Evolutionary conservation across 768 basidiomycete species (phyloP).

Genomic region (Termitomyces sp.): DNA sequence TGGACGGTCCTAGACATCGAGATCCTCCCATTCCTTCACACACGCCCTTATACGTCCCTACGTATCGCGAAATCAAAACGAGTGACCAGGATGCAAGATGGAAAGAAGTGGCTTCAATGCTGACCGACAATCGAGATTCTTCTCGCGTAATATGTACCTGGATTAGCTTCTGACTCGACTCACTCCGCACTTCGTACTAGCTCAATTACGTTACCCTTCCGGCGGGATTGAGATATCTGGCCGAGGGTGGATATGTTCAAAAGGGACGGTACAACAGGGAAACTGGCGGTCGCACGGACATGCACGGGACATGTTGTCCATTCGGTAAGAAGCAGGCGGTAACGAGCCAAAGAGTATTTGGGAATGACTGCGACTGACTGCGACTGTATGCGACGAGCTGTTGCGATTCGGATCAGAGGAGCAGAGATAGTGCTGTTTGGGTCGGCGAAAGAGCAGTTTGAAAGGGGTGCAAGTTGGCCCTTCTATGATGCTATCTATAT

Average conservation of each 20-base stretch:
- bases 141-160: background rate
- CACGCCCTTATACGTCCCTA: background rate
- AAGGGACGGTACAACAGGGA: background rate
- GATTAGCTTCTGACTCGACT: background rate
- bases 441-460: background rate
- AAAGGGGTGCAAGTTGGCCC: background rate
- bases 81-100: background rate
- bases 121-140: background rate
- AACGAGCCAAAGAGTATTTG: background rate
- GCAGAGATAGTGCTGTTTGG: background rate
- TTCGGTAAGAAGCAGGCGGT: background rate
- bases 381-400: background rate
- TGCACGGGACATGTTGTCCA: background rate
- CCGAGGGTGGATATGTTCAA: background rate
- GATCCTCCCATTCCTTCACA: background rate
- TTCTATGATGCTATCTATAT: background rate
- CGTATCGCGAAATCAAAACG: background rate
- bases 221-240: background rate
- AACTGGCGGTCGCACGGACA: background rate
- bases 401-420: background rate
- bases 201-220: background rate
- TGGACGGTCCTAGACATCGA: background rate
- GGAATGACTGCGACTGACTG: background rate
- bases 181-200: background rate
- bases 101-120: background rate